A percentile compares a stretch with the other conserved stretches of the same genome.
These are phyloP conservation scores for Kwoniella sp. DNA, from an alignment of 768 basidiomycete genomes.

Conservation along the genomic window DNA sequence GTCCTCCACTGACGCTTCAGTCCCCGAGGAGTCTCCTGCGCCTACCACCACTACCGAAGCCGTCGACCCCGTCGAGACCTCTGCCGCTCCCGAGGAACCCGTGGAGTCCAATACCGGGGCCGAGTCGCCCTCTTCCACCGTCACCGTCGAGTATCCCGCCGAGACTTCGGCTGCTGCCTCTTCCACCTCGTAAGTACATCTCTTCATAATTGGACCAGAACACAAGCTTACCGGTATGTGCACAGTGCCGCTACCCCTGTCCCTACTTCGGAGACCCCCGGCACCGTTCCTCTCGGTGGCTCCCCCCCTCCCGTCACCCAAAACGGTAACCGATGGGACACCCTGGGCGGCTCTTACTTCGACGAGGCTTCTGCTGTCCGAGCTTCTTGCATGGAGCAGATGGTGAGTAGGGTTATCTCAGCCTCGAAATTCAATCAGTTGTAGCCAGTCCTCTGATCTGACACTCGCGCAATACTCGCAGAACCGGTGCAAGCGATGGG, in stretches of 20 bases:
- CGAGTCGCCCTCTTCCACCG: neutral
- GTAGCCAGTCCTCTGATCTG: neutral
- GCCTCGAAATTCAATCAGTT: too few species aligned
- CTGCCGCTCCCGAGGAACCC: neutral
- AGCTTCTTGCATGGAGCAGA: conserved; percentile 21
- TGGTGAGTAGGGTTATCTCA: conserved; percentile 1
- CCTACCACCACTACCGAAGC: conserved; percentile 1
- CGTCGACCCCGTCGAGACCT: neutral
- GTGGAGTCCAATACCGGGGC: neutral
- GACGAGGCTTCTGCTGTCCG: conserved; percentile 7
- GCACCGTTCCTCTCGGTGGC: conserved; percentile 12
- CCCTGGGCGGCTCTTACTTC: conserved; percentile 11
- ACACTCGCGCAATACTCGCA: too few species aligned
- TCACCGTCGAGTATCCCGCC: conserved; percentile 9
- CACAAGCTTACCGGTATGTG: neutral
- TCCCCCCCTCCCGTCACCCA: conserved; percentile 15
- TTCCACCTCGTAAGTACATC: conserved; percentile 13
- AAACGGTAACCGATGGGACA: conserved; percentile 12
- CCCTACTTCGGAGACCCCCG: conserved; percentile 7
- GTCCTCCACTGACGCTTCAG: conserved; percentile 1
- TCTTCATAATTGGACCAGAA: neutral
- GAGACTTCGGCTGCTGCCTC: conserved; percentile 12
- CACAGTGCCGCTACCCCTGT: conserved; percentile 6
- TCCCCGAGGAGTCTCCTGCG: conserved; percentile 1
- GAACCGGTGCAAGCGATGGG: conserved; percentile 23